Evolutionary conservation across 2,329 filamentous ascomycete species (phyloP).

Genomic region (Fusarium sp.): DNA sequence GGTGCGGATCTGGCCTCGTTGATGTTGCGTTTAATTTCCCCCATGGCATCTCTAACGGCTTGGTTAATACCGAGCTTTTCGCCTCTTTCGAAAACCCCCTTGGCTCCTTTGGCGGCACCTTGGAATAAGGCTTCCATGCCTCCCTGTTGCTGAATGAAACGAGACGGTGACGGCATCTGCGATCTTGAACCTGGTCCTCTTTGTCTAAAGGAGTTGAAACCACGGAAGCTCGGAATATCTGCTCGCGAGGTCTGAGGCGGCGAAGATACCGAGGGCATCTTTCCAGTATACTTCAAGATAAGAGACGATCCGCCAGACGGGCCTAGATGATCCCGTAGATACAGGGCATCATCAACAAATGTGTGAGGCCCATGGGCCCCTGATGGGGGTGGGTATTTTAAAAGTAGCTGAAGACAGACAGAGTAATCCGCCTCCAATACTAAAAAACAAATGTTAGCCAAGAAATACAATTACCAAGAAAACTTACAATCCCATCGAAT

Average conservation of each 20-base stretch:
- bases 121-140: constrained; percentile 81
- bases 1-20: constrained; percentile 69
- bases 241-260: constrained; percentile 48
- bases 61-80: constrained; percentile 86
- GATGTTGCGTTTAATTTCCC: constrained; percentile 84
- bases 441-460: constrained; percentile 56
- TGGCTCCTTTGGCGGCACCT: constrained; percentile 82
- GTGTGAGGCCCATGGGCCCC: constrained; percentile 78
- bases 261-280: constrained; percentile 58
- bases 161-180: constrained; percentile 63
- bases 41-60: constrained; percentile 84
- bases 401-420: constrained; percentile 82
- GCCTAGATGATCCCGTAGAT: constrained; percentile 76
- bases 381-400: constrained; percentile 83
- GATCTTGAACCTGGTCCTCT: constrained; percentile 61
- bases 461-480: neutral
- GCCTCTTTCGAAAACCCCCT: constrained; percentile 79
- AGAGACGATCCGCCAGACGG: constrained; percentile 74
- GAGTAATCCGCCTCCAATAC: constrained; percentile 92
- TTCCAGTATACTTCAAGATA: constrained; percentile 80
- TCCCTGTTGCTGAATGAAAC: constrained; percentile 70
- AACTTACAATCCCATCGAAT: constrained; percentile 88
- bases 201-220: constrained; percentile 56
- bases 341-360: constrained; percentile 89
- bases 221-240: constrained; percentile 56